A percentile compares a stretch with the other conserved stretches of the same genome.
phyloP scores from a whole-genome alignment of 345 rosid species.

The Nephelium lappaceum region DNA sequence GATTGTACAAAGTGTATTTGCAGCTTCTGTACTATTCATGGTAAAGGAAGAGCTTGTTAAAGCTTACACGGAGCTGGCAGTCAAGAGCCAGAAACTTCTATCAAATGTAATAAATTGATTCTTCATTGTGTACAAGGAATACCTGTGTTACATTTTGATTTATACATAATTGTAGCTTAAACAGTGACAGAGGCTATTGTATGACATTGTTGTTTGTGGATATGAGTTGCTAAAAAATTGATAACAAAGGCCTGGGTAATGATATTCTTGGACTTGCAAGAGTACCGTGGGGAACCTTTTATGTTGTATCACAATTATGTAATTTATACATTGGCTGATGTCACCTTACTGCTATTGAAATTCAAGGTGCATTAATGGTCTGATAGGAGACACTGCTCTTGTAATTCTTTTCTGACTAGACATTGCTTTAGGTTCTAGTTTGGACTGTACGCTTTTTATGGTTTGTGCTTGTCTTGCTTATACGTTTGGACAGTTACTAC shows the following conservation, averaged over 20 bases:
- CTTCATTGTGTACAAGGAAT: background rate
- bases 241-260: constrained; percentile 2
- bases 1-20: constrained; percentile 76
- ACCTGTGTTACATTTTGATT: background rate
- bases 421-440: background rate
- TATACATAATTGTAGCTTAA: constrained; percentile 11
- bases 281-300: background rate
- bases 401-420: background rate
- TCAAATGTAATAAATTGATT: constrained; percentile 25
- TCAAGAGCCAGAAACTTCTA: constrained; percentile 41
- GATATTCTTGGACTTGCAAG: background rate
- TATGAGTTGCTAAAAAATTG: background rate
- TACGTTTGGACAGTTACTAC: background rate
- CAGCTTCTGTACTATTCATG: constrained; percentile 80
- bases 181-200: background rate
- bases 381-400: background rate
- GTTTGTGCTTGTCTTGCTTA: constrained; percentile 1
- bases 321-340: background rate
- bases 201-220: background rate
- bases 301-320: background rate
- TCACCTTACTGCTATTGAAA: background rate
- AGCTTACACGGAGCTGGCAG: constrained; percentile 44
- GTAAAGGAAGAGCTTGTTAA: constrained; percentile 69
- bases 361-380: background rate
- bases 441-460: background rate